Evolutionary conservation across 1,284 basidiomycete species (phyloP), one percentile per base, ranked within the genome.

Genomic region (Moniliophthora roreri): DNA sequence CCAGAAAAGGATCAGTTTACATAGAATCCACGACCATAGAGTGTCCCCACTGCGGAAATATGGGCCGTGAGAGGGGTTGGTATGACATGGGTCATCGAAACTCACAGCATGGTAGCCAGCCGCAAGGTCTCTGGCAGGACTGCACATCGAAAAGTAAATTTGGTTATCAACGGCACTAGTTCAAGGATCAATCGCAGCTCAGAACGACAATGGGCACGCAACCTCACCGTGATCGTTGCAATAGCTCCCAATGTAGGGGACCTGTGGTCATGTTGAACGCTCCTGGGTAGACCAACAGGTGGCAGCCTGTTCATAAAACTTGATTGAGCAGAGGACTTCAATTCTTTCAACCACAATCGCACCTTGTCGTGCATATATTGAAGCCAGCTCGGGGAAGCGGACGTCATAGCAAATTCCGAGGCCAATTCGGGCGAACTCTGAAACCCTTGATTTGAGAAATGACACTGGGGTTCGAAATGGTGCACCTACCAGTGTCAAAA

Each of bases 251-350:
- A 67, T 98, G 94, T 50, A 98, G 75, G 0, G 96, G 96, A 0
- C 97, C 97, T 0, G 96, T 98, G 0, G 95, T 98, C 57, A 82
- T 69, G 65, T 93, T 95, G 78, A 95, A 95, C 16, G 93, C 93
- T 11, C 83, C 82, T 0, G 95, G 95, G 69, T 98, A 99, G 57
- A 99, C 83, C 65, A 98, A 83, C 10, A 91, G 81, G 55, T 96
- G 86, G 58, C 91, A 94, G 0, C 95, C 94, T 91, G 40, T 18
- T 21, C 23, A 18, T 13, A 50, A 11, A 32, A 2, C 13, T 37
- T 48, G 39, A 24, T 42, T 11, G 47, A 28, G 8, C 4, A 42
- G 37, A 24, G 24, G 10, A 24, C 37, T 47, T 18, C 39, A 9
- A 34, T 39, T 36, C 32, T 23, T 11, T n/a, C 11, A 32, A n/a